These are phyloP conservation scores for Haplosporangium sp. DNA, from an alignment of 371 early-diverging fungal genomes.

Conservation along the genomic window DNA sequence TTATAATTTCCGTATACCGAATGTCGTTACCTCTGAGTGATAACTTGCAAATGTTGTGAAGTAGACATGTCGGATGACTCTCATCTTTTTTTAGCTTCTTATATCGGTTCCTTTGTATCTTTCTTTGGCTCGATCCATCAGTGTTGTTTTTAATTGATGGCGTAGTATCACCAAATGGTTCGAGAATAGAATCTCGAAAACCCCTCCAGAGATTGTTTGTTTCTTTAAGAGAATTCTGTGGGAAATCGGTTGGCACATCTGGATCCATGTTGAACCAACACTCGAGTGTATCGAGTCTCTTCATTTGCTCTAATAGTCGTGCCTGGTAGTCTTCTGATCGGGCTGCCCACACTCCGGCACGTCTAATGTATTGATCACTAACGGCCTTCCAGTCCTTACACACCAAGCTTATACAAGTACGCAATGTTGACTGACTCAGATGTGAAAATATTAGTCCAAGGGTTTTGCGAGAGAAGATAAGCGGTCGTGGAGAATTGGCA, in stretches of 20 bases:
- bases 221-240: no score
- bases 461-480: constrained; percentile 31
- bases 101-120: no score
- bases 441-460: constrained; percentile 28
- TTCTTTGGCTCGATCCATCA: no score
- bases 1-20: neutral
- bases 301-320: constrained; percentile 17
- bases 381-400: constrained; percentile 34
- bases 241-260: neutral
- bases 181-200: constrained; percentile 10
- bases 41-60: constrained; percentile 23
- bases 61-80: constrained; percentile 9
- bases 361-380: constrained; percentile 23
- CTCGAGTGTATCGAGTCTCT: constrained; percentile 31
- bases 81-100: neutral
- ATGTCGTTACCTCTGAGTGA: constrained; percentile 1
- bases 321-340: neutral
- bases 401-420: constrained; percentile 23
- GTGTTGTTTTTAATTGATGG: no score
- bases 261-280: constrained; percentile 28
- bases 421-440: constrained; percentile 30
- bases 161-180: neutral
- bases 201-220: neutral
- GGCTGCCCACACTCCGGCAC: constrained; percentile 24
- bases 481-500: neutral